A percentile compares a stretch with the other conserved stretches of the same genome.
Conservation (phyloP, 768 basidiomycete genomes). For the Leccinum broughii region DNA sequence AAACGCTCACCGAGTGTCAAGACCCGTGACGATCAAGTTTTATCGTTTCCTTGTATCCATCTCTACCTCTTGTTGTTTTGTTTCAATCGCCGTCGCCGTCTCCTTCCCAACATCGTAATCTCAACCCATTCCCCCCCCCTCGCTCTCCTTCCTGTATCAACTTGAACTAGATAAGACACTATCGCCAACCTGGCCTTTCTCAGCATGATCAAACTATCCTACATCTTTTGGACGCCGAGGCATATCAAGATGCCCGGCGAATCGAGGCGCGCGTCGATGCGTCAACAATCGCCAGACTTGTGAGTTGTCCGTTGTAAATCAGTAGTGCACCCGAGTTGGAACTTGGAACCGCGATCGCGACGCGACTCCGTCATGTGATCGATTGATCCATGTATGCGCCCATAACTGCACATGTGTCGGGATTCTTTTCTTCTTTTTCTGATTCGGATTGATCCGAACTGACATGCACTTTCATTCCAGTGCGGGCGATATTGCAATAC, state of each 20-base stretch:
- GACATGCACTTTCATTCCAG: constrained; percentile 4
- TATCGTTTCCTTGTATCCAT: neutral
- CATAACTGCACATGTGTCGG: neutral
- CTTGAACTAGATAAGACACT: neutral
- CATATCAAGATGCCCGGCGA: constrained; percentile 53
- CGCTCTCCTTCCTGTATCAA: neutral
- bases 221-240: constrained; percentile 54
- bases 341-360: neutral
- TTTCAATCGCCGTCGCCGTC: neutral
- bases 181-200: constrained; percentile 1
- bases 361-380: neutral
- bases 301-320: constrained; percentile 8
- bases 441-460: constrained; percentile 7
- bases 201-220: constrained; percentile 45
- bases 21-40: neutral
- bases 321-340: neutral
- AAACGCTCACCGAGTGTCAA: neutral
- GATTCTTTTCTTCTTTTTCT: neutral
- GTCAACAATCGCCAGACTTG: constrained; percentile 29
- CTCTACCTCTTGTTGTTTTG: neutral
- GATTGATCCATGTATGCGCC: neutral
- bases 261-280: constrained; percentile 19
- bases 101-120: neutral
- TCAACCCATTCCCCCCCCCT: no score
- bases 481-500: constrained; percentile 21